Base-by-base conservation (phyloP, 228 moss, liverwort and hornwort species). In the Sphagnum fallax region DNA sequence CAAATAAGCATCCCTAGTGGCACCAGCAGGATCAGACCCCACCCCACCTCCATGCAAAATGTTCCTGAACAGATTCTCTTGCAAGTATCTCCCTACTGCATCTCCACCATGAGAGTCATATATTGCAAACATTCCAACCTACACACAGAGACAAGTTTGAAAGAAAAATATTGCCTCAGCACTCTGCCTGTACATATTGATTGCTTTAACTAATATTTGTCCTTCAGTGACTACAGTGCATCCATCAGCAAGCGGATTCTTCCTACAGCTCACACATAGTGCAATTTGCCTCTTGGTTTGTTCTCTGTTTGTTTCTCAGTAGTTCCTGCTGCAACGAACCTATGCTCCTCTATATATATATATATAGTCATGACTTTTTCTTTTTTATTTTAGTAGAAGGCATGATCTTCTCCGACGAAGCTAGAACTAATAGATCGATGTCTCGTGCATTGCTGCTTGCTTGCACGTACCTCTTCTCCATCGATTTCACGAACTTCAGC, bases 1-100 rank as follows among this genome's bases (percentile, higher is more conserved):
- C 64, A 93, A 66, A 75, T 98, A 98, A 0, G 88, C 93, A 53
- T 98, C 87, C 5, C 93, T 84, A 6, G 90, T 93, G 8, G 91
- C 97, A 16, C 90, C 87, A 2, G 87, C 74, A 0, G 97, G 97
- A 65, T 98, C 89, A 7, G 79, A 68, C 83, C 85, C 73, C 0
- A 91, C 53, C 10, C 88, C 90, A 0, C 89, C 89, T 48, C 90
- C 85, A 6, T 66, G 67, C 50, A 98, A 32, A 9, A 98, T 92
- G 77, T 83, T 90, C 16, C 87, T 73, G 48, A 98, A 87, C 10
- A 98, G 89, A 49, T 77, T 70, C 0, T 50, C 64, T 78, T 92
- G 82, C 68, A 91, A 65, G 69, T 87, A 66, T 13, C 62, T 72
- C 7, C 75, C 93, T 9, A 89, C 86, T 9, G 74, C 67, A 0